Evolutionary conservation across 495 filamentous ascomycete genomes (phyloP), one percentile per base, ranked within the genome.

Genomic region (Lasiosphaeris hirsuta): DNA sequence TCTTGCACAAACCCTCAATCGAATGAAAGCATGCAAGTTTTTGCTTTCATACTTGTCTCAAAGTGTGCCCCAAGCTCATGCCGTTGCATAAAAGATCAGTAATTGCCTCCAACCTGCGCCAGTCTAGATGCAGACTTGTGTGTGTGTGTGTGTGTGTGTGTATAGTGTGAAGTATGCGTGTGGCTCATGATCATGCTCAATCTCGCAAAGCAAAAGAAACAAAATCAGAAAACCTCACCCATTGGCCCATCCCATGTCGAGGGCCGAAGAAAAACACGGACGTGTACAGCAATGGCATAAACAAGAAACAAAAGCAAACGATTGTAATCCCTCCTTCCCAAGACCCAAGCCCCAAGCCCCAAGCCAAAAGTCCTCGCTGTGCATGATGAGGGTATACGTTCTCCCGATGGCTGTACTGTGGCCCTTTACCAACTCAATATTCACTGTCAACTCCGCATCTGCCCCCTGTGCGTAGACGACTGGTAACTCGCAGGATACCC

Each of bases 81-180:
- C 5, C 23, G 23, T 30, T 30, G 23, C 35, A 39, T 6, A 11
- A 51, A 51, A 39, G 17, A 40, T 19, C 18, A 37, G 19, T 19
- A 18, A 39, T 23, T 30, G 23, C 23, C 23, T 30, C 51, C 51
- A 23, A 14, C 56, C 19, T 41, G 56, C 56, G 56, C 56, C 56
- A 58, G 47, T 58, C 56, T 58, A 58, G 56, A 58, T 58, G 56
- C 56, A 45, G 19, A 30, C 37, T 13, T 15, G 38, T 42, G 15
- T 37, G 14, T 18, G 43, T 56, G 14, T 39, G 19, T 40, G 19
- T 49, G 35, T 48, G 51, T 19, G 14, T 19, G 17, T 36, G 49
- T 42, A 23, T 54, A 23, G 18, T 58, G 14, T 38, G 13, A 18
- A 43, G 41, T 23, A 42, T 50, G 56, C 47, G 45, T 43, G 8